Percentiles rank a stretch among this genome's conserved stretches.
phyloP scores from a whole-genome alignment of 1,284 basidiomycete species.

The Hortiboletus rubellus region DNA sequence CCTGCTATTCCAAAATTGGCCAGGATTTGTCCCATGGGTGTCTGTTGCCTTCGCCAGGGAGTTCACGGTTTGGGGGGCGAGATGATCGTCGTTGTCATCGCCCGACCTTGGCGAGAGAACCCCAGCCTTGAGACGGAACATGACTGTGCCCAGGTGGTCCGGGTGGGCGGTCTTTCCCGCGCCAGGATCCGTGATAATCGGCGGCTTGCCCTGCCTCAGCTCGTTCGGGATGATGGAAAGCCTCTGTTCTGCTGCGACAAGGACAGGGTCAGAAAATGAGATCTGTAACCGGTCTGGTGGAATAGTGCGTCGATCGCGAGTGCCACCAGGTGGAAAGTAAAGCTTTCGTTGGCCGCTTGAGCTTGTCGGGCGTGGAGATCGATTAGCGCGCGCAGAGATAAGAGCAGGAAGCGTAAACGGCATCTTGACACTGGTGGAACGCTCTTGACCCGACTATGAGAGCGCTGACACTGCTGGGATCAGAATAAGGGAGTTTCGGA shows the following conservation, averaged over 20 bases:
- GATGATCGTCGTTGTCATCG: neutral
- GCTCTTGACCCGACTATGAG: neutral
- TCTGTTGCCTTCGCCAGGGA: neutral
- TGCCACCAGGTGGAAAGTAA: conserved; percentile 19
- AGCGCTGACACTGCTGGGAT: neutral
- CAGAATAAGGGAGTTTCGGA: neutral
- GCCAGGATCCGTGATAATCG: neutral
- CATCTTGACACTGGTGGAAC: conserved; percentile 12
- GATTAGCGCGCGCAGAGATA: neutral
- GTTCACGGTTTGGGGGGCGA: neutral
- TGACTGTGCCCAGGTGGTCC: neutral
- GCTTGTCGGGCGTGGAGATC: neutral
- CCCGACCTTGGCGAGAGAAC: neutral
- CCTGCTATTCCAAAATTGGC: neutral
- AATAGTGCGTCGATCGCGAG: conserved; percentile 16
- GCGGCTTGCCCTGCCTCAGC: neutral
- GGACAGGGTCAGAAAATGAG: conserved; percentile 27
- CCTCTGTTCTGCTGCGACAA: conserved; percentile 21
- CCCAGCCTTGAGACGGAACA: neutral
- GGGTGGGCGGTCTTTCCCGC: neutral
- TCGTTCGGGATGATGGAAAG: conserved; percentile 4
- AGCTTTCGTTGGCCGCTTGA: conserved; percentile 3
- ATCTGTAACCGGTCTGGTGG: conserved; percentile 17
- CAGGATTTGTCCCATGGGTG: neutral
- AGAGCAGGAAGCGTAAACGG: conserved; percentile 4